Evolutionary conservation across 306 rosid genomes (phyloP), one percentile per base, ranked within the genome.

Genomic region (Quercus cerris): DNA sequence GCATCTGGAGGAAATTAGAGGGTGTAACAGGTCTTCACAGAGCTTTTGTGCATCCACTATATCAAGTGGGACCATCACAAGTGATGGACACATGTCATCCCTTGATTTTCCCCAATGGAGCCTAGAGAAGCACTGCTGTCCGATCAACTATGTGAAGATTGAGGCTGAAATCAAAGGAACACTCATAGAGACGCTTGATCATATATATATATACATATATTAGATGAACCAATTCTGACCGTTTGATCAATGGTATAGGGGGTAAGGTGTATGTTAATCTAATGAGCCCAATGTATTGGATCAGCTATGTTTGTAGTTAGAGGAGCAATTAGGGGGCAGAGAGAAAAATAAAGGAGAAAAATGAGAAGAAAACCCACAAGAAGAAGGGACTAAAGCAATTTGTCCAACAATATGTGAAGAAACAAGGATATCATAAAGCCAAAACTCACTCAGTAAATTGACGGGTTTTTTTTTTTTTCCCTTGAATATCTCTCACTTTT

Each of bases 91-190:
- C 44, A 72, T 71, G 14, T 74, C 85, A 1, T 85, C 69, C 14
- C 78, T 73, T 30, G 81, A 87, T 58, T 77, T 88, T 52, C 89
- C 92, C 4, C 96, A 97, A 0, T 82, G 67, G 82, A 89, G 96
- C 83, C 74, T 93, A 31, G 93, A 89, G 93, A 93, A 88, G 92
- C 94, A 89, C 78, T 89, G 98, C 88, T 94, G 96, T 86, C 97
- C 96, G 73, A 89, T 95, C 1, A 77, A 83, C 71, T 78, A 70
- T 28, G 97, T 89, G 44, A 78, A 91, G 56, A 81, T 83, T 86
- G 94, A 90, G 83, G 83, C 89, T 0, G 89, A 88, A 74, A 81
- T 79, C 41, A 93, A 93, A 84, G 99, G 99, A 61, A 88, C 92
- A 0, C 75, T 93, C 13, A 81, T 95, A 0, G 92, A 93, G 74